Evolutionary conservation across 2,329 filamentous ascomycete genomes (phyloP), one percentile per base, ranked within the genome.

Genomic region (Cyanodermella asteris): DNA sequence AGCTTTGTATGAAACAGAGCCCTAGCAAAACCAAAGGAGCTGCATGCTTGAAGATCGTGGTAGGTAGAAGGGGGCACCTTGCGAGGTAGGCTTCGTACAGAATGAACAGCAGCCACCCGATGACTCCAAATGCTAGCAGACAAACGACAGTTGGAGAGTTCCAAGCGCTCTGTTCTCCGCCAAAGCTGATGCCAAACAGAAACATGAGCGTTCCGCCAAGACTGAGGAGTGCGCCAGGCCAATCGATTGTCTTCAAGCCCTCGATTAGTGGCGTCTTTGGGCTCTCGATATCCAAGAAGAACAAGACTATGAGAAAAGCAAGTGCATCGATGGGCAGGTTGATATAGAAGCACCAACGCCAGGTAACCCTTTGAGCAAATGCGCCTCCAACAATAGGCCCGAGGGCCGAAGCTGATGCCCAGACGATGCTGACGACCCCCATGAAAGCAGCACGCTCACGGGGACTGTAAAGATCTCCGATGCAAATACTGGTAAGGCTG

Each of bases 151-250:
- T 50, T 51, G 58, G 67, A 3, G 53, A 61, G 13, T 45, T 40
- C 67, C 66, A 73, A 0, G 53, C 35, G 37, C 65, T 70, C 44
- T 63, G 57, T 5, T 66, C 52, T 15, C 63, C 64, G 6, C 62
- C 66, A 31, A 59, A 62, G 3, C 60, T 63, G 11, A 67, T 38
- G 2, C 59, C 57, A 23, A 65, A 59, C 13, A 67, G 38, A 31
- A 66, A 54, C 17, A 51, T 53, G 1, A 60, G 61, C 5, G 52
- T 51, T 2, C 56, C 55, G 3, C 46, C 53, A 10, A 65, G 49
- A 38, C 71, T 70, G 7, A 71, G 36, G 3, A 55, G 32, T 18
- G 56, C 53, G 2, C 67, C 66, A 14, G 59, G 23, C 60, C 59
- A 71, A 35, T 72, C 66, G 7, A 72, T 53, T 8, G 52, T 49